These are phyloP conservation scores for Harringtonia aguacate DNA, from an alignment of 2,329 filamentous ascomycete species.

Conservation along the genomic window DNA sequence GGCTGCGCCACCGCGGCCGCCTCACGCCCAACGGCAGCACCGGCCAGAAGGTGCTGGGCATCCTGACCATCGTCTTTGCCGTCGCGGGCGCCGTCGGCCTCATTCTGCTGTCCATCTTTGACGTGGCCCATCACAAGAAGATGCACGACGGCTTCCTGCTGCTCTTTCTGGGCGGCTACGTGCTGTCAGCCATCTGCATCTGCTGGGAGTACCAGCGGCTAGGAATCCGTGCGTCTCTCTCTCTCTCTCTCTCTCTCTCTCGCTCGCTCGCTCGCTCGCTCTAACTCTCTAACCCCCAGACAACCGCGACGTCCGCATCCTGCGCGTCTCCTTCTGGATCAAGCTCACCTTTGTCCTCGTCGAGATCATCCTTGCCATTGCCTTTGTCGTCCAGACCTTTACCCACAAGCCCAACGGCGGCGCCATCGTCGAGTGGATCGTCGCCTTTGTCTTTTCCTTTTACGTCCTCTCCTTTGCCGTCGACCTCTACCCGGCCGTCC, in stretches of 20 bases:
- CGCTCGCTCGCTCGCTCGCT: not conserved
- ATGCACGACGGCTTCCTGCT: slow-evolving; percentile 68
- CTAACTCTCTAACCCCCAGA: slow-evolving; percentile 25
- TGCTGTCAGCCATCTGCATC: slow-evolving; percentile 76
- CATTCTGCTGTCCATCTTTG: slow-evolving; percentile 76
- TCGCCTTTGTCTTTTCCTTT: slow-evolving; percentile 77
- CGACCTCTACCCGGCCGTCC: slow-evolving; percentile 72
- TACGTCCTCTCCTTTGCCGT: slow-evolving; percentile 82
- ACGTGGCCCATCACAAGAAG: slow-evolving; percentile 56
- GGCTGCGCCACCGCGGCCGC: slow-evolving; percentile 71
- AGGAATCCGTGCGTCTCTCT: slow-evolving; percentile 48
- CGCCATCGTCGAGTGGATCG: slow-evolving; percentile 68
- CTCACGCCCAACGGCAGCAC: slow-evolving; percentile 60
- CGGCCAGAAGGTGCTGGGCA: slow-evolving; percentile 52
- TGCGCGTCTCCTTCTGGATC: slow-evolving; percentile 73
- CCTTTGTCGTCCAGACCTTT: slow-evolving; percentile 53
- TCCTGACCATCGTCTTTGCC: slow-evolving; percentile 55
- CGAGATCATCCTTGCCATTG: slow-evolving; percentile 62
- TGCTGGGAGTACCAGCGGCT: slow-evolving; percentile 86
- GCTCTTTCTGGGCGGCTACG: slow-evolving; percentile 78
- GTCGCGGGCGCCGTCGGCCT: slow-evolving; percentile 68
- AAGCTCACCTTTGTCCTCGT: slow-evolving; percentile 78
- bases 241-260: slow-evolving; percentile 8
- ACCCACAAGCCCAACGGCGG: slow-evolving; percentile 47
- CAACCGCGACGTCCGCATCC: slow-evolving; percentile 63